Evolutionary conservation across 2,329 filamentous ascomycete species (phyloP), one percentile per base, ranked within the genome.

Genomic region (Acephala macrosclerotiorum): DNA sequence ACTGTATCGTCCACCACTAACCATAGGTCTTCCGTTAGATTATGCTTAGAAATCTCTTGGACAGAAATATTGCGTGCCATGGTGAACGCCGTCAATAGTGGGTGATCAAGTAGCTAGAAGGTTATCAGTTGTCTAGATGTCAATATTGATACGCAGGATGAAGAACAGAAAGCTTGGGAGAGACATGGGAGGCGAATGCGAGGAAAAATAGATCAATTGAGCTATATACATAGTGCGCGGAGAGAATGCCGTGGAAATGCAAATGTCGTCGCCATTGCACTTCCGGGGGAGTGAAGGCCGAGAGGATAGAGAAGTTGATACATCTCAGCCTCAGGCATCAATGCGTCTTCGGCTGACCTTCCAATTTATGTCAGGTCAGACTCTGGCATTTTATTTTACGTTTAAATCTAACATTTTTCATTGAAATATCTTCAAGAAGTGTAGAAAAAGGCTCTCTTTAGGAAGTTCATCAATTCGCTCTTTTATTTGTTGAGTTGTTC

Each of bases 1-100:
- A 92, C 88, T 71, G 85, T 84, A 55, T 85, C 84, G 75, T 91
- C 85, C 25, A 92, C 84, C 20, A 91, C 88, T 65, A 92, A 85
- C 90, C 90, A 93, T 72, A 85, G 84, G 70, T 88, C 77, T 60
- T 81, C 72, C 38, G 79, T 71, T 14, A 75, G 80, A 62, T 80
- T 84, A 72, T 89, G 86, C 61, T 76, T 76, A 0, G 79, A 78
- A 64, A 88, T 76, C 65, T 87, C 80, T 49, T 79, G 69, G 2
- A 75, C 71, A 16, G 81, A 80, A 22, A 85, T 70, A 20, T 58
- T 61, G 55, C 66, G 66, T 59, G 63, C 42, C 72, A 74, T 74
- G 26, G 33, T 58, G 49, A 36, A n/a, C 22, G 33, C 8, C 8
- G 26, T 51, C 29, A 38, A 26, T n/a, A 51, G 38, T 51, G n/a